Conservation (phyloP, 2,329 filamentous ascomycete genomes). For the Diplodia corticola region DNA sequence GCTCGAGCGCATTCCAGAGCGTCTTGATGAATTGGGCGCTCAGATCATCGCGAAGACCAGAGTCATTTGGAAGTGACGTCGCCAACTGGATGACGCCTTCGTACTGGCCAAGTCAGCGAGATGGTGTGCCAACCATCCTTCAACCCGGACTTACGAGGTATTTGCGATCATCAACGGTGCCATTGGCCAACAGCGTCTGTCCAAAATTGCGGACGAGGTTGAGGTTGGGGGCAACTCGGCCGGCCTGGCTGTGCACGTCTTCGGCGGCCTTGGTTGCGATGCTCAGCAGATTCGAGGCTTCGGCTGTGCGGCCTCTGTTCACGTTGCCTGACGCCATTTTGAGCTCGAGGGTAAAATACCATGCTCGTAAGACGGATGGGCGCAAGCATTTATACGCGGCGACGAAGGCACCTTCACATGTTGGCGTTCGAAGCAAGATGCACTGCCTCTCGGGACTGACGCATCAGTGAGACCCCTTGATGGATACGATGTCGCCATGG, state of each 20-base stretch:
- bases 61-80: conserved; percentile 6
- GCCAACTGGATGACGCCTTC: conserved; percentile 6
- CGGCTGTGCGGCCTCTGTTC: neutral
- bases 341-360: neutral
- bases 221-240: neutral
- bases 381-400: neutral
- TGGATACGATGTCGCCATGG: neutral
- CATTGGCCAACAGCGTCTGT: neutral
- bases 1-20: conserved; percentile 44
- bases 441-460: neutral
- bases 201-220: neutral
- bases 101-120: neutral
- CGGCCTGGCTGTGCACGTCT: neutral
- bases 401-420: neutral
- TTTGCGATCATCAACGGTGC: neutral
- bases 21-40: conserved; percentile 29
- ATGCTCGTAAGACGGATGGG: neutral
- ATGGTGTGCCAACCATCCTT: too few relatives aligned
- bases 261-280: neutral
- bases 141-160: neutral
- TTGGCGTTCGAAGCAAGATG: neutral
- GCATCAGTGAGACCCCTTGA: neutral
- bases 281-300: neutral
- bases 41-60: conserved; percentile 1
- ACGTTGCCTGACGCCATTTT: neutral